phyloP scores from a whole-genome alignment of 2,329 filamentous ascomycete genomes.

The Sclerotinia trifoliorum region DNA sequence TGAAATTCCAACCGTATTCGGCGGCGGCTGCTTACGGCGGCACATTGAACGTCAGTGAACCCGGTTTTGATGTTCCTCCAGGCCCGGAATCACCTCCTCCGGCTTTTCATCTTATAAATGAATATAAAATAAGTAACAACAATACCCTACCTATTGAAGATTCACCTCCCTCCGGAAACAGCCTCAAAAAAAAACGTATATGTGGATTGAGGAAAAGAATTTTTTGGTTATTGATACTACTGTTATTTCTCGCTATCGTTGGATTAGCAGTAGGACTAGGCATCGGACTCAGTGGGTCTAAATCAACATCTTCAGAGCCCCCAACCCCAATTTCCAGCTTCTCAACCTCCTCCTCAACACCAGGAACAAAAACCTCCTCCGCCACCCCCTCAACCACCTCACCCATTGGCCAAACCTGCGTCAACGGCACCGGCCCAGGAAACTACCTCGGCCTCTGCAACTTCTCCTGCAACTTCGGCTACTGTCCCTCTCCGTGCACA shows the following conservation, averaged over 20 bases:
- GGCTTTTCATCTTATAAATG: conserved; percentile 9
- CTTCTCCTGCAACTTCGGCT: conserved; percentile 36
- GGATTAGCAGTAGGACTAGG: conserved; percentile 18
- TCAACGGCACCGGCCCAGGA: conserved; percentile 34
- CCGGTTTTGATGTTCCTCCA: background rate
- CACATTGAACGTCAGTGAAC: background rate
- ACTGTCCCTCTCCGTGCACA: conserved; percentile 33
- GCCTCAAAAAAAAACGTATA: background rate
- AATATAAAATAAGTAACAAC: conserved; percentile 6
- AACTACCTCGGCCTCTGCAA: conserved; percentile 43
- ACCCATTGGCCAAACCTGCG: conserved; percentile 24
- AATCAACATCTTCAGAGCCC: background rate
- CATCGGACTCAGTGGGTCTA: background rate
- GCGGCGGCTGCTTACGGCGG: conserved; percentile 1
- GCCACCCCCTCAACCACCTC: background rate
- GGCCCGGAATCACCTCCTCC: conserved; percentile 2
- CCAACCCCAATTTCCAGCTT: background rate
- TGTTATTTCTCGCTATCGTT: background rate
- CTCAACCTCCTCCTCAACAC: background rate
- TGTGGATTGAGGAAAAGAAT: conserved; percentile 14
- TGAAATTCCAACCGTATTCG: conserved; percentile 15
- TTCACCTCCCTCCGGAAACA: background rate
- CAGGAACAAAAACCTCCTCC: background rate
- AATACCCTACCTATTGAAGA: conserved; percentile 6
- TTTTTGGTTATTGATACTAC: conserved; percentile 10